Percentiles rank a stretch among this genome's conserved stretches.
Conservation (phyloP, 768 basidiomycete species). For the Mycena belliarum region DNA sequence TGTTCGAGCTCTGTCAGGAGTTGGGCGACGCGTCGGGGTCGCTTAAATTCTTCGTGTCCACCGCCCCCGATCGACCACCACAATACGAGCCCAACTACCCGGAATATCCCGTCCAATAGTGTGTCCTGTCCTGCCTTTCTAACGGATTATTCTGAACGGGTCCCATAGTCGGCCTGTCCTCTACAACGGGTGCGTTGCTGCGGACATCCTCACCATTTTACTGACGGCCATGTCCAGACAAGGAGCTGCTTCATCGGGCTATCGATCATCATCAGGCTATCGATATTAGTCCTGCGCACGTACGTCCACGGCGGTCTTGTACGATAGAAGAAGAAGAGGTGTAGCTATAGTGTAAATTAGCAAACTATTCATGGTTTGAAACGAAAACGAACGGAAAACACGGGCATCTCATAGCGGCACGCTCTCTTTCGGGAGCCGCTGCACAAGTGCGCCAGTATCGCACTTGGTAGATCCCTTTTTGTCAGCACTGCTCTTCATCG, state of each 20-base stretch:
- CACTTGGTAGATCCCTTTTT: neutral
- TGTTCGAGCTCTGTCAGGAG: constrained; percentile 45
- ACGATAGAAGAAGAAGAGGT: constrained; percentile 15
- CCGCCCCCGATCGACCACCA: constrained; percentile 44
- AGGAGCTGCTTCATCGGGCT: constrained; percentile 1
- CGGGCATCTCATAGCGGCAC: neutral
- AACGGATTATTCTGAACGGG: neutral
- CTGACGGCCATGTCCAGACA: neutral
- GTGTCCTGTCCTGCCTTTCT: neutral
- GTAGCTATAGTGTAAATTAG: constrained; percentile 18
- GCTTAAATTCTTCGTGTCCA: constrained; percentile 53
- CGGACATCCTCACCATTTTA: too few species aligned
- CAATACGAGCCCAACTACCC: constrained; percentile 18
- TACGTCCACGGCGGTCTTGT: constrained; percentile 1
- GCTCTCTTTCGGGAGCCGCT: too few species aligned
- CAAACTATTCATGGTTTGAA: neutral
- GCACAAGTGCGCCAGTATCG: neutral
- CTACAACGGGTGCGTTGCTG: constrained; percentile 7
- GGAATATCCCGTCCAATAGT: constrained; percentile 9
- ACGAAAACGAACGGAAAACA: neutral
- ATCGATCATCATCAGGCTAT: constrained; percentile 14
- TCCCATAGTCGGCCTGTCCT: neutral
- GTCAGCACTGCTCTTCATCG: neutral
- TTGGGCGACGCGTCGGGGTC: constrained; percentile 49
- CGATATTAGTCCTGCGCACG: constrained; percentile 4